These are phyloP conservation scores for Paracoccidioides lutzii DNA, from an alignment of 2,329 filamentous ascomycete species.

Conservation along the genomic window DNA sequence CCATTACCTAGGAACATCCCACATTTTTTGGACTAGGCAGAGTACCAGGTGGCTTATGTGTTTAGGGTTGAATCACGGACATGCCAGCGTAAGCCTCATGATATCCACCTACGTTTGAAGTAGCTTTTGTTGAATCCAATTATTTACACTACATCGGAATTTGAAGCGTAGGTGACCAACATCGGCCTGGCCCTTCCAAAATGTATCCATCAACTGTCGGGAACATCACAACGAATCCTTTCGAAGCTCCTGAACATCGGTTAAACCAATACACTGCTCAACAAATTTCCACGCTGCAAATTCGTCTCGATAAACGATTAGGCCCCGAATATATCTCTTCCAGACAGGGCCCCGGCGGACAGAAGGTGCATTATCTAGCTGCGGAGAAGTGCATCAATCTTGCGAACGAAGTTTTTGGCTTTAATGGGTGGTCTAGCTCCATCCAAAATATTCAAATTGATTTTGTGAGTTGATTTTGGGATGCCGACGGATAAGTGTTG, in stretches of 20 bases:
- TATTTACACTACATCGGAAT: neutral
- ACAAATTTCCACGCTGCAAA: slow-evolving; percentile 78
- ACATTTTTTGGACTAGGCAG: neutral
- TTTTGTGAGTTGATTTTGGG: slow-evolving; percentile 45
- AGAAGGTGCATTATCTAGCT: slow-evolving; percentile 85
- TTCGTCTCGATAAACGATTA: slow-evolving; percentile 78
- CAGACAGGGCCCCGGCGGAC: slow-evolving; percentile 66
- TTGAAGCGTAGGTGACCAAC: slow-evolving; percentile 56
- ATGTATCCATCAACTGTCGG: slow-evolving; percentile 25
- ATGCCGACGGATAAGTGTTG: neutral
- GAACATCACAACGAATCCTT: slow-evolving; percentile 53
- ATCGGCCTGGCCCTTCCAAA: slow-evolving; percentile 36
- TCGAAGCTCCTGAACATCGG: slow-evolving; percentile 55
- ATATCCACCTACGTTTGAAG: neutral
- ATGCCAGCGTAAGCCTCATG: slow-evolving; percentile 2
- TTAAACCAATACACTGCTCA: slow-evolving; percentile 75
- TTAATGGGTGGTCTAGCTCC: slow-evolving; percentile 95
- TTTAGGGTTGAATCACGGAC: no score
- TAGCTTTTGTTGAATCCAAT: neutral
- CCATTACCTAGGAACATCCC: neutral
- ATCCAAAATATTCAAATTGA: slow-evolving; percentile 92
- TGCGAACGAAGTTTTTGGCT: slow-evolving; percentile 89
- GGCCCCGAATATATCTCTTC: slow-evolving; percentile 93
- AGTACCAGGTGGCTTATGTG: neutral
- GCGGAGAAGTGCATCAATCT: slow-evolving; percentile 93